Percentiles rank a stretch among this genome's conserved stretches.
Conservation (phyloP, 257 asterid species). For the Solanum paucissectum region DNA sequence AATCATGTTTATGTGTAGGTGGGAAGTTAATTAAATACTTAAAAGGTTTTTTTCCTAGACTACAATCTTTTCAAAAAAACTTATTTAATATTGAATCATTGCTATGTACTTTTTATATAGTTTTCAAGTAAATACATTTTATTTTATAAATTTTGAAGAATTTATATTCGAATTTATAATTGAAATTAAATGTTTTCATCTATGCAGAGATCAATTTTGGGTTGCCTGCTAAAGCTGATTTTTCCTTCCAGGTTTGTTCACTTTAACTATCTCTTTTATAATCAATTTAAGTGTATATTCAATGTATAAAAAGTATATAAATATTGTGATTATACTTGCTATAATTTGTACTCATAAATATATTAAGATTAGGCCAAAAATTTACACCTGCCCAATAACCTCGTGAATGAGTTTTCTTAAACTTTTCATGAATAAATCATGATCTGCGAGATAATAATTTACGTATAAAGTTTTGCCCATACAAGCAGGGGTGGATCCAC, state of each 20-base stretch:
- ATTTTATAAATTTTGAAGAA: too few relatives aligned
- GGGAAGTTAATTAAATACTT: neutral
- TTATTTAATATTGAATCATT: neutral
- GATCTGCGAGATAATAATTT: neutral
- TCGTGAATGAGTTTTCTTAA: neutral
- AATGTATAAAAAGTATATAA: neutral
- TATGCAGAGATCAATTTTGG: conserved; percentile 10
- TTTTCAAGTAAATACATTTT: neutral
- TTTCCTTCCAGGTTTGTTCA: conserved; percentile 21
- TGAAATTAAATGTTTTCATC: neutral
- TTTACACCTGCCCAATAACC: neutral
- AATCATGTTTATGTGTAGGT: neutral
- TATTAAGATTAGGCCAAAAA: neutral
- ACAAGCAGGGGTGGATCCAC: too few relatives aligned
- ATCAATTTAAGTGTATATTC: neutral
- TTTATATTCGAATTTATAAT: too few relatives aligned
- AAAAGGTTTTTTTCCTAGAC: too few relatives aligned
- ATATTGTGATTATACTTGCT: neutral
- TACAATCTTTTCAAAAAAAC: too few relatives aligned
- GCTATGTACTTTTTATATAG: neutral
- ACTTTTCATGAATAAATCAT: neutral
- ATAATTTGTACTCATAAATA: neutral
- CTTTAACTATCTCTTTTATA: neutral
- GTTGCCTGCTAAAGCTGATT: conserved; percentile 1
- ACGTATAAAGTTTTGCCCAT: neutral